Conservation (phyloP, 2,329 filamentous ascomycete genomes). For the Zasmidium angulare region DNA sequence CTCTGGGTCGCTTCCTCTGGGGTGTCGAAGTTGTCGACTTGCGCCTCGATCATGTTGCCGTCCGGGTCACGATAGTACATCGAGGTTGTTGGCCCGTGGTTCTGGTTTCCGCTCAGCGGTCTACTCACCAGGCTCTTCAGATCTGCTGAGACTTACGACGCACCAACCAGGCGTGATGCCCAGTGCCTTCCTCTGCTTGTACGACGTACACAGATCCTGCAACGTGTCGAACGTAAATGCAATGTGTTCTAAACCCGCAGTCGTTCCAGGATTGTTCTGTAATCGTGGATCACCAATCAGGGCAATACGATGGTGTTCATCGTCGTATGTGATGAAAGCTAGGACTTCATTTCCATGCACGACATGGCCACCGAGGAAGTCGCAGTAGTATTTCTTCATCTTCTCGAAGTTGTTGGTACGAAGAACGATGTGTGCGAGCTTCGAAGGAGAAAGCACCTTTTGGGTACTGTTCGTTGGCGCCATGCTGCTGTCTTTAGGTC, state of each 20-base stretch:
- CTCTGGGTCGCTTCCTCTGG: slow-evolving; percentile 39
- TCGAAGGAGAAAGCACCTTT: background rate
- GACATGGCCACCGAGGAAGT: slow-evolving; percentile 26
- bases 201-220: slow-evolving; percentile 20
- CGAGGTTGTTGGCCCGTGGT: slow-evolving; percentile 26
- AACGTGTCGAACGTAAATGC: slow-evolving; percentile 28
- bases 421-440: slow-evolving; percentile 31
- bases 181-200: slow-evolving; percentile 22
- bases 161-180: slow-evolving; percentile 25
- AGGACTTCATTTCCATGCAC: slow-evolving; percentile 21
- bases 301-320: slow-evolving; percentile 32
- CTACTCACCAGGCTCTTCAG: no score
- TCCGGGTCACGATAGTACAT: slow-evolving; percentile 30
- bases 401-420: slow-evolving; percentile 24
- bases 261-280: slow-evolving; percentile 13
- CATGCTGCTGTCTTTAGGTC: no score
- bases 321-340: slow-evolving; percentile 29
- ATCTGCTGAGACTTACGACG: slow-evolving; percentile 6
- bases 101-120: slow-evolving; percentile 1
- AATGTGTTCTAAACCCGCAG: slow-evolving; percentile 27
- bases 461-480: background rate
- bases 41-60: slow-evolving; percentile 23
- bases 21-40: slow-evolving; percentile 26
- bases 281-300: slow-evolving; percentile 17
- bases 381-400: slow-evolving; percentile 28